phyloP scores from a whole-genome alignment of 371 early-diverging fungal genomes.

The Circinella minor region DNA sequence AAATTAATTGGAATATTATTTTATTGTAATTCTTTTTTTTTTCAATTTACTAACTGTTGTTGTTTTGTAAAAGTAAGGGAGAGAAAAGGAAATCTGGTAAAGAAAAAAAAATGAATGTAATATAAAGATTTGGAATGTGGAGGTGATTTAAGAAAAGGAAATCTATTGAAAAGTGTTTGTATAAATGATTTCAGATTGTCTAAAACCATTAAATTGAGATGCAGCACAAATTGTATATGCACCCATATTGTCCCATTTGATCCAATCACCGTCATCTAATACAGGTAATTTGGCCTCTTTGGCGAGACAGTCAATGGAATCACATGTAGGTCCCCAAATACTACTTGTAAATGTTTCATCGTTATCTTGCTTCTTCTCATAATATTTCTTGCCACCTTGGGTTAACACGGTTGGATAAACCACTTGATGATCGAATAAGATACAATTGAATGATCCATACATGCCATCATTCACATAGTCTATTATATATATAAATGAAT shows the following conservation, averaged over 20 bases:
- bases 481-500: not conserved
- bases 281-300: slow-evolving; percentile 75
- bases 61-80: no score
- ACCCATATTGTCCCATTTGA: slow-evolving; percentile 95
- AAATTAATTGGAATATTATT: no score
- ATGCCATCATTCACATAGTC: slow-evolving; percentile 98
- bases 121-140: no score
- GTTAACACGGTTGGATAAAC: slow-evolving; percentile 64
- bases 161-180: slow-evolving; percentile 69
- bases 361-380: slow-evolving; percentile 8
- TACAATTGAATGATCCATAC: slow-evolving; percentile 98
- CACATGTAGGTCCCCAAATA: slow-evolving; percentile 99
- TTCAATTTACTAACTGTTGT: no score
- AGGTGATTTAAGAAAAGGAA: no score
- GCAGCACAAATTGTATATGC: slow-evolving; percentile 94
- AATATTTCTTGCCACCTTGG: slow-evolving; percentile 17
- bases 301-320: slow-evolving; percentile 94
- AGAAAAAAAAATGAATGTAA: no score
- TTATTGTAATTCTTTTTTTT: no score
- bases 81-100: no score
- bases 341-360: slow-evolving; percentile 61
- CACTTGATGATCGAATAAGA: slow-evolving; percentile 94
- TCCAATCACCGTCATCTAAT: slow-evolving; percentile 95
- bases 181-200: slow-evolving; percentile 81
- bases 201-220: slow-evolving; percentile 92